These are phyloP conservation scores for Glonium stellatum DNA, from an alignment of 495 filamentous ascomycete species.

Conservation along the genomic window DNA sequence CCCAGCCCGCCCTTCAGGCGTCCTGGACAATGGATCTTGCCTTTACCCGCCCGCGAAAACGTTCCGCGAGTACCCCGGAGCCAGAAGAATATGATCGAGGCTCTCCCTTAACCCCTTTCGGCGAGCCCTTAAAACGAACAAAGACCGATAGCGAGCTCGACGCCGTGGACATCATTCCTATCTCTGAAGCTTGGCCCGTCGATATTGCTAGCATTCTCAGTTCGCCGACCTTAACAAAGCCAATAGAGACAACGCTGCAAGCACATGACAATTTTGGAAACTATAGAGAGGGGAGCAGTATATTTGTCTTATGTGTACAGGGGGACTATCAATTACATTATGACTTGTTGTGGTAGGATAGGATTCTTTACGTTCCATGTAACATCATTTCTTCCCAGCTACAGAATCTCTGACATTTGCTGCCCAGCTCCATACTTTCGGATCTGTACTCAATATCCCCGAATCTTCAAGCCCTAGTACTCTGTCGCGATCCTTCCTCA, in stretches of 20 bases:
- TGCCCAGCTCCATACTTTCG: constrained; percentile 10
- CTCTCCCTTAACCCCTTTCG: constrained; percentile 13
- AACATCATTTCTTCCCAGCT: too few relatives aligned
- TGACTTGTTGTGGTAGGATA: constrained; percentile 23
- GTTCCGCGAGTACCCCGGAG: not conserved
- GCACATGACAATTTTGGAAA: constrained; percentile 18
- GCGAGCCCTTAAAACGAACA: constrained; percentile 12
- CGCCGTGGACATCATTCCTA: constrained; percentile 7
- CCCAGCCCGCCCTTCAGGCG: not conserved
- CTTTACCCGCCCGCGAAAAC: not conserved
- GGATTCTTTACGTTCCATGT: not conserved
- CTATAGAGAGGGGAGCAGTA: constrained; percentile 4
- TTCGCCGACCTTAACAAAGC: constrained; percentile 13
- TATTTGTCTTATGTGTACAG: constrained; percentile 24
- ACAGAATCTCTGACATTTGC: too few relatives aligned
- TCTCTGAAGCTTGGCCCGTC: constrained; percentile 21
- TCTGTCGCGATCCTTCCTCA: constrained; percentile 23
- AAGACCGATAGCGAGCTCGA: constrained; percentile 20
- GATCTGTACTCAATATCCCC: constrained; percentile 18
- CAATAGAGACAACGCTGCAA: constrained; percentile 3
- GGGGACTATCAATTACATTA: constrained; percentile 23
- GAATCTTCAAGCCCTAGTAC: constrained; percentile 23
- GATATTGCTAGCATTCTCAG: constrained; percentile 20
- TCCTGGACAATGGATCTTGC: not conserved
- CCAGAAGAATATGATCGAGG: not conserved